phyloP scores from a whole-genome alignment of 2,329 filamentous ascomycete genomes.

The Trematosphaeria pertusa region DNA sequence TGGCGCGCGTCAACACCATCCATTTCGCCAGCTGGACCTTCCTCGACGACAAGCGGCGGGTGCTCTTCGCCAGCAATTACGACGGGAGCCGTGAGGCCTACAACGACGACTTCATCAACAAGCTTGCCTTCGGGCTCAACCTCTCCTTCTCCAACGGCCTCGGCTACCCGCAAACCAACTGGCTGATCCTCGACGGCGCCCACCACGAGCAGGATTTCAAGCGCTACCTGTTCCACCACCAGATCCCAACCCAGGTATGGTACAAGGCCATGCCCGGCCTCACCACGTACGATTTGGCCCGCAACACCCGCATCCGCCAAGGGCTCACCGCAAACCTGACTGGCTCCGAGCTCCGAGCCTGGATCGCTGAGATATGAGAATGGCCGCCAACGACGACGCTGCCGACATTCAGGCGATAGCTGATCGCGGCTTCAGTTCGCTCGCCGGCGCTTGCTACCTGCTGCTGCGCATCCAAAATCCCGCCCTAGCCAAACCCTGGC shows the following conservation, averaged over 20 bases:
- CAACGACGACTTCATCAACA: slow-evolving; percentile 7
- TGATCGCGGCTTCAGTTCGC: slow-evolving; percentile 5
- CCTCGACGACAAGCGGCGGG: slow-evolving; percentile 4
- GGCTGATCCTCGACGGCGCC: slow-evolving; percentile 4
- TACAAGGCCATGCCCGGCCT: slow-evolving; percentile 6
- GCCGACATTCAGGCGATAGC: slow-evolving; percentile 5
- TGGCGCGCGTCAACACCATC: slow-evolving; percentile 4
- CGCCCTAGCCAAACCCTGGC: slow-evolving; percentile 4
- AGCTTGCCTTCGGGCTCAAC: slow-evolving; percentile 3
- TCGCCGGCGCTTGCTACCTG: slow-evolving; percentile 2
- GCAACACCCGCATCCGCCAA: slow-evolving; percentile 4
- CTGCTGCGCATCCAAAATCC: slow-evolving; percentile 4
- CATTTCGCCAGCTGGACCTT: slow-evolving; percentile 7
- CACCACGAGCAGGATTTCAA: slow-evolving; percentile 5
- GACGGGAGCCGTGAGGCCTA: slow-evolving; percentile 4
- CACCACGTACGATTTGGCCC: slow-evolving; percentile 5
- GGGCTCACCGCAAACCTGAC: slow-evolving; percentile 5
- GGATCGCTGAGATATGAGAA: slow-evolving; percentile 6
- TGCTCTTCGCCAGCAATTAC: slow-evolving; percentile 4
- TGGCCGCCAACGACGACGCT: slow-evolving; percentile 4
- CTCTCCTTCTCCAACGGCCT: slow-evolving; percentile 4
- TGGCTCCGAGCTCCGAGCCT: slow-evolving; percentile 4
- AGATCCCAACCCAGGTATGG: slow-evolving; percentile 7
- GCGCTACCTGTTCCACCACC: slow-evolving; percentile 5
- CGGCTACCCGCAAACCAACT: slow-evolving; percentile 6